These are phyloP conservation scores for Aspergillus thermomutatus DNA, from an alignment of 2,329 filamentous ascomycete genomes.

Conservation along the genomic window DNA sequence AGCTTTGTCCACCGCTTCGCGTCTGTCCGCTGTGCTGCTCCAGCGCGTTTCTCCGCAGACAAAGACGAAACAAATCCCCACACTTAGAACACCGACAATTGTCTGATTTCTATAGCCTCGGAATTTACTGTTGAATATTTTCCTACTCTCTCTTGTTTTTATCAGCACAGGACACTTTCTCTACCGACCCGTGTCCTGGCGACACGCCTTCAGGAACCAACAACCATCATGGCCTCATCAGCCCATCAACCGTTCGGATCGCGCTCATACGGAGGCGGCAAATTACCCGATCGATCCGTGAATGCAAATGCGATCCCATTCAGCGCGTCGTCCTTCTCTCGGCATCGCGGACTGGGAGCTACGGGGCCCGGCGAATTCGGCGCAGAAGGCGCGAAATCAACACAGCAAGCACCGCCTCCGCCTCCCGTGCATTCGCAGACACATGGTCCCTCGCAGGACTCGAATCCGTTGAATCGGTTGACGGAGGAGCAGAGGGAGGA, in stretches of 20 bases:
- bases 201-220: constrained; percentile 5
- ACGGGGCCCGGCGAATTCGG: constrained; percentile 25
- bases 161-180: constrained; percentile 1
- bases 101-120: background rate
- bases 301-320: constrained; percentile 43
- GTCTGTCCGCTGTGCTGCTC: background rate
- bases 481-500: constrained; percentile 89
- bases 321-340: constrained; percentile 42
- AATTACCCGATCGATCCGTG: constrained; percentile 49
- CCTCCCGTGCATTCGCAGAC: constrained; percentile 38
- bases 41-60: background rate
- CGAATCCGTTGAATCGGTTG: constrained; percentile 55
- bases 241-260: constrained; percentile 54
- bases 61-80: background rate
- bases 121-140: background rate
- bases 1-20: background rate
- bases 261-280: constrained; percentile 52
- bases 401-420: constrained; percentile 29
- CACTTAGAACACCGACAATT: background rate
- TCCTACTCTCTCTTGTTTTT: constrained; percentile 1
- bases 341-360: constrained; percentile 33
- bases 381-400: constrained; percentile 26
- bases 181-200: constrained; percentile 1
- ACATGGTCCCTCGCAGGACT: constrained; percentile 45
- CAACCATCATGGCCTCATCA: constrained; percentile 49